Base-by-base conservation (phyloP, 768 basidiomycete genomes). In the Leccinum fibrillosum region DNA sequence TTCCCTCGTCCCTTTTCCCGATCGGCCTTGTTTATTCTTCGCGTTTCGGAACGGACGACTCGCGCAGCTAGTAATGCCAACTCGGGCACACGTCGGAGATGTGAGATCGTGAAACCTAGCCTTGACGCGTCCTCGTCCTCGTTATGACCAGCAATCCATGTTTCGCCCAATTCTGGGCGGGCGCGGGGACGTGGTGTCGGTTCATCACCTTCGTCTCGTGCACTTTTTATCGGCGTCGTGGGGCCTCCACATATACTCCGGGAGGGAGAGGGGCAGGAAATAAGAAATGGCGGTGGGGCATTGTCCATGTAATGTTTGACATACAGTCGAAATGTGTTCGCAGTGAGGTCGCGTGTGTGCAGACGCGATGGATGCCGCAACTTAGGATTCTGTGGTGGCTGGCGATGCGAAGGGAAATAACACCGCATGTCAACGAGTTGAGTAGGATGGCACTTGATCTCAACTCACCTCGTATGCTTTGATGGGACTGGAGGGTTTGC, bases 221-320 rank as follows among this genome's bases (percentile, higher is more conserved):
- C 26, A 13, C 55, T 64, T 63, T 77, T 81, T 2, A 74, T 80
- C 1, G 79, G 77, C 42, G 61, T 64, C 55, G 56, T 48, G 49
- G 34, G 9, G 11, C 35, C 28, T 53, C 54, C 37, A 58, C 59
- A 54, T 5, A 52, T 53, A 4, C 55, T 51, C 12, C 51, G 55
- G 10, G 56, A 28, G n/a, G 51, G 60, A 30, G 47, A 62, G 8
- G 54, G 11, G 2, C n/a, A 42, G 3, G 56, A 34, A 21, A 13
- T 9, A n/a, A 34, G 34, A 26, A 52, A 61, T 1, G 54, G 52
- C 0, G 52, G 66, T 52, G 37, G 74, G 0, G 78, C 79, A 64
- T 85, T 76, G 63, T 89, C 84, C 86, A 92, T 88, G 70, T 84
- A 92, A 62, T 91, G 86, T 62, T 89, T 90, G 59, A 92, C 62